Conservation (phyloP, 202 grass and related monocot species). For the Saccharum hybrid region DNA sequence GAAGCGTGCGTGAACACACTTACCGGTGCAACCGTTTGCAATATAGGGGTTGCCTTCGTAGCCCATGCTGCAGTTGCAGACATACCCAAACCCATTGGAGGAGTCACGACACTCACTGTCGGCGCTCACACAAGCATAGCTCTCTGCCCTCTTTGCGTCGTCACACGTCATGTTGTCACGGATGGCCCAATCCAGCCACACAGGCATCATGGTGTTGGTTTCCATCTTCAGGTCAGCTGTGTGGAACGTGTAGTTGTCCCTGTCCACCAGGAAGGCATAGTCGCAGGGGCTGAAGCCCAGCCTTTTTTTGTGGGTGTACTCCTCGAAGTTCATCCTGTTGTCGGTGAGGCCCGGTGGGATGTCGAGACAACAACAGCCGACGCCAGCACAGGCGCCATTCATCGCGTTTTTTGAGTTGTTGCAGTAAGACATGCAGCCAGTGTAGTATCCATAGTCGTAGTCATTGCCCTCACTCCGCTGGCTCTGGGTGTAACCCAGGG, state of each 20-base stretch:
- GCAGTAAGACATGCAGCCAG: slow-evolving; percentile 37
- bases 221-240: slow-evolving; percentile 8
- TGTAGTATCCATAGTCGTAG: background rate
- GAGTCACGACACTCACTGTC: slow-evolving; percentile 21
- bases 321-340: background rate
- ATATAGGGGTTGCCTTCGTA: slow-evolving; percentile 35
- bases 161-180: background rate
- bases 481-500: background rate
- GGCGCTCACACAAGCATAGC: slow-evolving; percentile 25
- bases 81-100: slow-evolving; percentile 2
- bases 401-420: background rate
- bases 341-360: slow-evolving; percentile 4
- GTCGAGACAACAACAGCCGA: slow-evolving; percentile 19
- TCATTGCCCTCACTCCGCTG: background rate
- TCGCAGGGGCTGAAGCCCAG: slow-evolving; percentile 1
- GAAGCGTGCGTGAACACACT: background rate
- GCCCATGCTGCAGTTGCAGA: slow-evolving; percentile 32
- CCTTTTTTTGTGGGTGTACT: accelerated
- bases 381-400: background rate
- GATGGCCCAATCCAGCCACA: slow-evolving; percentile 40
- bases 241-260: slow-evolving; percentile 9
- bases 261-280: slow-evolving; percentile 37
- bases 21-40: background rate
- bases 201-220: background rate
- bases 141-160: background rate